Evolutionary conservation across 2,329 filamentous ascomycete genomes (phyloP).

Genomic region (Intubia oerlemansii): DNA sequence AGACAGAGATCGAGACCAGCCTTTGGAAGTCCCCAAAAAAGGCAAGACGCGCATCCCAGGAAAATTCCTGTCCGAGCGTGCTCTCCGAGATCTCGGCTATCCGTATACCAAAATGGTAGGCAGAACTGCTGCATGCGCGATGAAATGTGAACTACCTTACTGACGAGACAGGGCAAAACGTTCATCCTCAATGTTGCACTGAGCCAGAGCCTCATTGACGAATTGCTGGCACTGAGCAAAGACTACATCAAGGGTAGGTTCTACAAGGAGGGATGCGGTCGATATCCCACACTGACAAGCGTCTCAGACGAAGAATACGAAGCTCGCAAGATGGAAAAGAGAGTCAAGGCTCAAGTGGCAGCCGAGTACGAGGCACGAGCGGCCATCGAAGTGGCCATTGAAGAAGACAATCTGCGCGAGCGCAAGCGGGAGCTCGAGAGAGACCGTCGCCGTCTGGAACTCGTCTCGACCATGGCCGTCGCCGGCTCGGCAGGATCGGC

Average conservation of each 20-base stretch:
- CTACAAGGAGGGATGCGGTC: too few species aligned
- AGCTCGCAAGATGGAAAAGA: background rate
- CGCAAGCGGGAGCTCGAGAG: too few species aligned
- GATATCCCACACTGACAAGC: background rate
- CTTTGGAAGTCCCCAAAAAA: too few species aligned
- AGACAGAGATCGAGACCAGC: too few species aligned
- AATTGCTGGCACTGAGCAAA: conserved; percentile 65
- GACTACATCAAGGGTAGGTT: conserved; percentile 42
- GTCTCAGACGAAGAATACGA: background rate
- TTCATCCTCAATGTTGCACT: conserved; percentile 69
- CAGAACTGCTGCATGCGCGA: background rate
- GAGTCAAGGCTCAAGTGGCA: too few species aligned
- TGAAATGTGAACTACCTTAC: background rate
- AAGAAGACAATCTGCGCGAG: too few species aligned
- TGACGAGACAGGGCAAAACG: conserved; percentile 40
- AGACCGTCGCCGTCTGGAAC: too few species aligned
- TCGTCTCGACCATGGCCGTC: too few species aligned
- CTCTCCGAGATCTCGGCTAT: conserved; percentile 67
- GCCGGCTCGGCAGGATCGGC: too few species aligned
- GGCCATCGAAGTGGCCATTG: too few species aligned
- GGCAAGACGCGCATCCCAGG: too few species aligned
- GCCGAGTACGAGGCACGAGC: too few species aligned
- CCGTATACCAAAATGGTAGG: conserved; percentile 67
- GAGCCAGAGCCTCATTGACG: conserved; percentile 78
- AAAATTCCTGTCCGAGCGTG: conserved; percentile 61